These are phyloP conservation scores for Ascochyta viciae-villosae DNA, from an alignment of 2,329 filamentous ascomycete genomes.

Conservation along the genomic window DNA sequence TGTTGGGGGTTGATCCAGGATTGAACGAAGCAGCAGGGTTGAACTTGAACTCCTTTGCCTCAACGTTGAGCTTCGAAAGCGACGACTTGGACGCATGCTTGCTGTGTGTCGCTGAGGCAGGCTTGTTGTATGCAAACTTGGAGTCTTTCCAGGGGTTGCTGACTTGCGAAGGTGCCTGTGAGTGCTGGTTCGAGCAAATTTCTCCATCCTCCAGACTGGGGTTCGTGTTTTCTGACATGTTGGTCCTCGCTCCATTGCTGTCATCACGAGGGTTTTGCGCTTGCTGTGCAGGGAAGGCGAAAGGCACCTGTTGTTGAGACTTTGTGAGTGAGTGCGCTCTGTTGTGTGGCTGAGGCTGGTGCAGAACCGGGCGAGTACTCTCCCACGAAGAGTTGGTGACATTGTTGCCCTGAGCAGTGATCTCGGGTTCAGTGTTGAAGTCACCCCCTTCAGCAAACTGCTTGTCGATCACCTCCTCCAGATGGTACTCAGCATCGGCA, in stretches of 20 bases:
- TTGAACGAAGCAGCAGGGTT: constrained; percentile 62
- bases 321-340: constrained; percentile 75
- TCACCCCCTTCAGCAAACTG: constrained; percentile 78
- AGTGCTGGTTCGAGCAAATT: constrained; percentile 41
- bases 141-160: constrained; percentile 48
- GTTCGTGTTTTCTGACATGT: constrained; percentile 49
- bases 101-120: constrained; percentile 44
- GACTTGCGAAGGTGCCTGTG: constrained; percentile 46
- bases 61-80: constrained; percentile 83
- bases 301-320: constrained; percentile 56
- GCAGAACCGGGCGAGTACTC: constrained; percentile 57
- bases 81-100: constrained; percentile 74
- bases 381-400: constrained; percentile 44
- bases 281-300: constrained; percentile 38
- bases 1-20: constrained; percentile 54
- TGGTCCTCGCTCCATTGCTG: constrained; percentile 52
- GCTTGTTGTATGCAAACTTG: constrained; percentile 44
- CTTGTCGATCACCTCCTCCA: constrained; percentile 79
- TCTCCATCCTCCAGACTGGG: constrained; percentile 48
- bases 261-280: constrained; percentile 42
- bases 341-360: constrained; percentile 77
- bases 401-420: constrained; percentile 33
- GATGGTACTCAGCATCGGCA: constrained; percentile 83
- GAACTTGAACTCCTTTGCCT: constrained; percentile 87
- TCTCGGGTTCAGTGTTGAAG: constrained; percentile 64